Evolutionary conservation across 192 early-diverging fungal genomes (phyloP).

Genomic region (Backusella mclennaniae): DNA sequence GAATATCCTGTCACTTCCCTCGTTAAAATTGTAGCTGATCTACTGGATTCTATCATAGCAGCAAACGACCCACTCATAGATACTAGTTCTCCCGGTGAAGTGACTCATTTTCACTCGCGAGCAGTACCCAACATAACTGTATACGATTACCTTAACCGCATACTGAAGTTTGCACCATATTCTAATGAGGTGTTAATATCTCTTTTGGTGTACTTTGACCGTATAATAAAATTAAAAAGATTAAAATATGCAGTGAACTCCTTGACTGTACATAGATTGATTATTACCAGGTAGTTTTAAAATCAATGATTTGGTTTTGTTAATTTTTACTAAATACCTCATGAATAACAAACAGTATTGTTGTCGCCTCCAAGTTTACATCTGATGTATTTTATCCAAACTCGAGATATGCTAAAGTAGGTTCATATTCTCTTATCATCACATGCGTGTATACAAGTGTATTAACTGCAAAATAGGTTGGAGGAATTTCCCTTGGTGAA

Average conservation of each 20-base stretch:
- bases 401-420: slow-evolving; percentile 66
- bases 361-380: slow-evolving; percentile 72
- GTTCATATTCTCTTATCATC: neutral
- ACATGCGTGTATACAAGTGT: neutral
- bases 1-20: slow-evolving; percentile 45
- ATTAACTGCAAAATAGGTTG: slow-evolving; percentile 48
- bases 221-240: slow-evolving; percentile 50
- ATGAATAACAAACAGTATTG: slow-evolving; percentile 40
- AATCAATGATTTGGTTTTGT: neutral
- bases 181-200: slow-evolving; percentile 66
- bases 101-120: slow-evolving; percentile 72
- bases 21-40: slow-evolving; percentile 44
- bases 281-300: slow-evolving; percentile 42
- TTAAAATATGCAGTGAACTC: slow-evolving; percentile 60
- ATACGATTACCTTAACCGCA: slow-evolving; percentile 61
- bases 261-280: slow-evolving; percentile 67
- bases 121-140: slow-evolving; percentile 65
- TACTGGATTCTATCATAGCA: slow-evolving; percentile 49
- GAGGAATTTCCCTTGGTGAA: slow-evolving; percentile 67
- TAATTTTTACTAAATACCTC: neutral
- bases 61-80: slow-evolving; percentile 47
- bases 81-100: neutral
- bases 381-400: slow-evolving; percentile 77
- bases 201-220: slow-evolving; percentile 74
- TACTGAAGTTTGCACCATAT: slow-evolving; percentile 67